Base-by-base conservation (phyloP, 169 alveolate genomes). In the Toxoplasma gondii region DNA sequence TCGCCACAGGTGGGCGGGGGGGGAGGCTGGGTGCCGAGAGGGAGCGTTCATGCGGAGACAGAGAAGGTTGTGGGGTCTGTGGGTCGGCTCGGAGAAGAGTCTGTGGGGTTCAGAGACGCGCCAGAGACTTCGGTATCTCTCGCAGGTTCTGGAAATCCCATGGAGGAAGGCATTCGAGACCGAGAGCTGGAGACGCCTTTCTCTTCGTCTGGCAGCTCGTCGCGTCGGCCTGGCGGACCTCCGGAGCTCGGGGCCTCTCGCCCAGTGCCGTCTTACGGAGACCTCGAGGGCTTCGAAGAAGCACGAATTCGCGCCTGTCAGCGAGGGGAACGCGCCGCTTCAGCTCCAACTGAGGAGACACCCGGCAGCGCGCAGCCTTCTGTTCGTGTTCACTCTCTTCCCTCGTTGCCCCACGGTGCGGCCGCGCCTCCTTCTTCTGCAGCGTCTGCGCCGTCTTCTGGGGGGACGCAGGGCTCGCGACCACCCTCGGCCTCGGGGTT, bases 261-360 rank as follows among this genome's bases (percentile, higher is more conserved):
- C 2, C 74, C 91, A 0, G 45, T 84, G 43, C 91, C 69, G 27
- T 84, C 91, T 12, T 84, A 84, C 91, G 91, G 91, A 44, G 91
- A 84, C 43, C 54, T 84, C 43, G 91, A 84, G 31, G 91, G 74
- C 27, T n/a, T 17, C 39, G 88, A 43, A 64, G 74, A 64, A 16
- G 74, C 31, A 31, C 74, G n/a, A 4, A 64, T 12, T 64, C n/a
- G 74, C 74, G 74, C 74, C 7, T 1, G 29, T 4, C 34, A 64
- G 74, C 74, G n/a, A 4, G 74, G 31, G 34, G 74, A 16, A 1
- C 4, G 34, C 4, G 74, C 29, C 34, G 7, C 74, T 4, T 64
- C n/a, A 16, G 5, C 74, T 1, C 9, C 74, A 7, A 1, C 74
- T 31, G 74, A 64, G 74, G 74, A 64, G 74, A 53, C 82, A 19